A percentile compares a stretch with the other conserved stretches of the same genome.
These are phyloP conservation scores for Dactylellina haptotyla DNA, from an alignment of 2,329 filamentous ascomycete species.

Conservation along the genomic window DNA sequence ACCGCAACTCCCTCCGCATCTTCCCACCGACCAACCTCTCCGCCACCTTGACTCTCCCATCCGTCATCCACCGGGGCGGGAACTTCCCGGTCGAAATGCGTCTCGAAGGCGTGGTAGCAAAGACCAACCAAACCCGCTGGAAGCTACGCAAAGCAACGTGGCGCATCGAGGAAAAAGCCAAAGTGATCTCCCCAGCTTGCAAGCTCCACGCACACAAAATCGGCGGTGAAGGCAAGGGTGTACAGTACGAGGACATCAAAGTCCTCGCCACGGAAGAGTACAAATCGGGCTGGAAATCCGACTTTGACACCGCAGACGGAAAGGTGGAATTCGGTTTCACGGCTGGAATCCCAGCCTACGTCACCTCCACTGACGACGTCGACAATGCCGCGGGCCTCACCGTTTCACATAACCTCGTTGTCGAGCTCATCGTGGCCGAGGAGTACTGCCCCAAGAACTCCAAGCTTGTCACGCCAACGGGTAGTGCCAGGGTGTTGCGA, in stretches of 20 bases:
- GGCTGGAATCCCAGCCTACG: slow-evolving; percentile 70
- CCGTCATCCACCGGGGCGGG: slow-evolving; percentile 86
- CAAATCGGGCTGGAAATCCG: slow-evolving; percentile 89
- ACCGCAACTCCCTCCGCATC: slow-evolving; percentile 89
- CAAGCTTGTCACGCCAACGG: slow-evolving; percentile 82
- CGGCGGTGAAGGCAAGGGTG: slow-evolving; percentile 74
- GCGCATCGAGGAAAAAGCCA: slow-evolving; percentile 89
- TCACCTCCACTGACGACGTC: slow-evolving; percentile 79
- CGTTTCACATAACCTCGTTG: slow-evolving; percentile 83
- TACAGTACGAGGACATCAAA: slow-evolving; percentile 77
- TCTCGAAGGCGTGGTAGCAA: slow-evolving; percentile 85
- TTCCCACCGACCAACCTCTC: slow-evolving; percentile 97
- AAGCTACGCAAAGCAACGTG: slow-evolving; percentile 89
- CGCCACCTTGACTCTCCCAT: slow-evolving; percentile 81
- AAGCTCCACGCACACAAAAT: slow-evolving; percentile 75
- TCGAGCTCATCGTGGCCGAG: slow-evolving; percentile 94
- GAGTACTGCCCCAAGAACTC: slow-evolving; percentile 78
- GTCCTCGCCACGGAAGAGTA: slow-evolving; percentile 83
- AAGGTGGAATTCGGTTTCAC: slow-evolving; percentile 85
- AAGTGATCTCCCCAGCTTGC: slow-evolving; percentile 82
- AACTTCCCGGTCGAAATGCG: slow-evolving; percentile 81
- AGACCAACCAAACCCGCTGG: slow-evolving; percentile 81
- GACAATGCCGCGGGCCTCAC: slow-evolving; percentile 78
- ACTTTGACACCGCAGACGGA: slow-evolving; percentile 73
- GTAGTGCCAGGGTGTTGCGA: slow-evolving; percentile 86